Base-by-base conservation (phyloP, 2,329 filamentous ascomycete species). In the Colletotrichum viniferum region DNA sequence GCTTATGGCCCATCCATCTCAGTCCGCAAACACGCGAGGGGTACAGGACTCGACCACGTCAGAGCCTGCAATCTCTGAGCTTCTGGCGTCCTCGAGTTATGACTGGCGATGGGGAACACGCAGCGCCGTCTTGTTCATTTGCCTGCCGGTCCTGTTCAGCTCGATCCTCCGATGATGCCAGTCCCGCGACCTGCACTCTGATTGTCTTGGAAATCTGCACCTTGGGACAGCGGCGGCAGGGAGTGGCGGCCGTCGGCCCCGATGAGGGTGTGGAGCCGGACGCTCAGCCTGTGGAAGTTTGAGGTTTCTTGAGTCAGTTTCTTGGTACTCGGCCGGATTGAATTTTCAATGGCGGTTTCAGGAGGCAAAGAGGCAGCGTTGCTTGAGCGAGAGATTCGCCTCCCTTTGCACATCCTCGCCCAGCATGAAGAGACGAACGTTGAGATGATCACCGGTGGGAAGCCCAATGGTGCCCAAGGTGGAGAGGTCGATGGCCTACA, bases 391-490 rank as follows among this genome's bases (percentile, higher is more conserved):
- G 48, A 48, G 21, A 52, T 74, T 66, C 61, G 60, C 60, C 70
- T 69, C 62, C 43, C 52, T 60, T 55, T 26, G 65, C 55, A 32
- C 48, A 18, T 38, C 60, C 61, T 61, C 21, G 32, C 65, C 65
- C 32, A 34, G 16, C 24, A 69, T 16, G 48, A 76, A 74, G 60
- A 74, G 74, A 76, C 61, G 71, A 76, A 74, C 64, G 60, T 76
- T 74, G 70, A 26, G 55, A 62, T 52, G 65, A 70, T 70, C 28
- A 30, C 14, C 18, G 38, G 43, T 24, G 16, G 62, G n/a, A 43
- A 70, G 71, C 69, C 73, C 74, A 55, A 74, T 74, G 74, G 30
- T 74, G 71, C 74, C 74, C 74, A 70, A 76, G 70, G 74, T 70
- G 61, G 74, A 73, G 72, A 71, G 69, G 63, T 73, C 43, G 67